These are phyloP conservation scores for Sphaerosporella brunnea DNA, from an alignment of 495 filamentous ascomycete species.

Conservation along the genomic window DNA sequence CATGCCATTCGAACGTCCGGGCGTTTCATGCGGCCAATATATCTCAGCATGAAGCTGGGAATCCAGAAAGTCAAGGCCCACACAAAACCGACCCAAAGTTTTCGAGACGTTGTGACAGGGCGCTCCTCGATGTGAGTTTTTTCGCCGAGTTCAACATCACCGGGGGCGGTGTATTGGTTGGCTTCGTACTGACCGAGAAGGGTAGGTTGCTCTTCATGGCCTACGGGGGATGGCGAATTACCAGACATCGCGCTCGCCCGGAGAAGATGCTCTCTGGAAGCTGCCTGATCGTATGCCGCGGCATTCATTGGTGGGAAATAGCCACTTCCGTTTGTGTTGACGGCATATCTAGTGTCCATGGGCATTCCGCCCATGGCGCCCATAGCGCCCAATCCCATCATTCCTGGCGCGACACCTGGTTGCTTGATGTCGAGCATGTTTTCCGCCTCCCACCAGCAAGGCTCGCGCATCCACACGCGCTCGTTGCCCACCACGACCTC, in stretches of 20 bases:
- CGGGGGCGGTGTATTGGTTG: conserved; percentile 34
- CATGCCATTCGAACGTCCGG: conserved; percentile 94
- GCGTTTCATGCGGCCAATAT: conserved; percentile 84
- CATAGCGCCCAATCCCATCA: conserved; percentile 32
- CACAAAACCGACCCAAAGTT: conserved; percentile 60
- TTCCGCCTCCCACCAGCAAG: conserved; percentile 94
- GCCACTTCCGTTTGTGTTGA: conserved; percentile 41
- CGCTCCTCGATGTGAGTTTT: conserved; percentile 58
- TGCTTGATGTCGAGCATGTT: conserved; percentile 80
- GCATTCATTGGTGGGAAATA: conserved; percentile 49
- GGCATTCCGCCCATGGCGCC: no score
- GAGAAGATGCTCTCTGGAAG: conserved; percentile 54
- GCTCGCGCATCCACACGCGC: conserved; percentile 88
- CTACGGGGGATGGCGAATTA: conserved; percentile 43
- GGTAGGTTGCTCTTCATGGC: conserved; percentile 21
- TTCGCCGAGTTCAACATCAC: conserved; percentile 61
- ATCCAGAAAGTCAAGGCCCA: conserved; percentile 92
- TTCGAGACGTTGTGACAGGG: conserved; percentile 42
- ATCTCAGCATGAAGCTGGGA: conserved; percentile 64
- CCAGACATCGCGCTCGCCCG: conserved; percentile 33
- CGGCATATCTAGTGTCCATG: conserved; percentile 49
- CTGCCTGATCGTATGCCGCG: conserved; percentile 40
- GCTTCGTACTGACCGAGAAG: conserved; percentile 21
- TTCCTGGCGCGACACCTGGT: conserved; percentile 34
- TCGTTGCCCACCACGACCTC: conserved; percentile 81